These are phyloP conservation scores for Stentor roeselii DNA, from an alignment of 73 alveolate species.

Conservation along the genomic window DNA sequence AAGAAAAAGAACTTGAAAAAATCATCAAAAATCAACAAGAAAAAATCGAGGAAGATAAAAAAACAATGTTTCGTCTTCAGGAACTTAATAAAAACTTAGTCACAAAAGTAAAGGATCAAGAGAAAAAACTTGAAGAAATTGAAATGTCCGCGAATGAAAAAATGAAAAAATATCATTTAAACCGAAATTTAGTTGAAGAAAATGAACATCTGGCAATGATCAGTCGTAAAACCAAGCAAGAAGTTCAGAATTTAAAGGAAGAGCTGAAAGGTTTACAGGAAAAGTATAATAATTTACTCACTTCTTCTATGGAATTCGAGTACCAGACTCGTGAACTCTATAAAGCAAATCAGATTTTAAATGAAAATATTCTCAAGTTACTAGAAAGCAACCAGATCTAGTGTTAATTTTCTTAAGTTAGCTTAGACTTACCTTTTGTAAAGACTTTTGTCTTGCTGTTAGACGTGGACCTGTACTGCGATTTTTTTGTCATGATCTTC, in stretches of 20 bases:
- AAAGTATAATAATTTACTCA: background rate
- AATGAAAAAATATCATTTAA: slow-evolving; percentile 2
- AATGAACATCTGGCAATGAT: slow-evolving; percentile 14
- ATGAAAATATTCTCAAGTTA: slow-evolving; percentile 16
- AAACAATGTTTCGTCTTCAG: background rate
- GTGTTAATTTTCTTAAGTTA: too few relatives aligned
- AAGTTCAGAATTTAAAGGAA: background rate
- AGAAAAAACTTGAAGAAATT: background rate
- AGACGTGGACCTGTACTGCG: background rate
- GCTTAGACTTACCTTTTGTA: too few relatives aligned
- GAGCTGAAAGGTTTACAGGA: background rate
- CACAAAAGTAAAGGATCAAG: background rate
- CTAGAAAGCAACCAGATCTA: background rate
- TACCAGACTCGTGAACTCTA: slow-evolving; percentile 6
- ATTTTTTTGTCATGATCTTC: background rate
- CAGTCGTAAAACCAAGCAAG: background rate
- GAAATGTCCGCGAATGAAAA: background rate
- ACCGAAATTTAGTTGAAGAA: slow-evolving; percentile 5
- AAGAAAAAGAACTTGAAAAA: slow-evolving; percentile 24
- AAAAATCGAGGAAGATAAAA: slow-evolving; percentile 21
- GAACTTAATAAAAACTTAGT: slow-evolving; percentile 18
- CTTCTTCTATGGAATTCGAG: slow-evolving; percentile 9
- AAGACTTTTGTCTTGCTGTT: too few relatives aligned
- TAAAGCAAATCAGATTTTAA: slow-evolving; percentile 13
- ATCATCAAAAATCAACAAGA: background rate